Evolutionary conservation across 441 rosid genomes (phyloP), one percentile per base, ranked within the genome.

Genomic region (Adansonia gregorii): DNA sequence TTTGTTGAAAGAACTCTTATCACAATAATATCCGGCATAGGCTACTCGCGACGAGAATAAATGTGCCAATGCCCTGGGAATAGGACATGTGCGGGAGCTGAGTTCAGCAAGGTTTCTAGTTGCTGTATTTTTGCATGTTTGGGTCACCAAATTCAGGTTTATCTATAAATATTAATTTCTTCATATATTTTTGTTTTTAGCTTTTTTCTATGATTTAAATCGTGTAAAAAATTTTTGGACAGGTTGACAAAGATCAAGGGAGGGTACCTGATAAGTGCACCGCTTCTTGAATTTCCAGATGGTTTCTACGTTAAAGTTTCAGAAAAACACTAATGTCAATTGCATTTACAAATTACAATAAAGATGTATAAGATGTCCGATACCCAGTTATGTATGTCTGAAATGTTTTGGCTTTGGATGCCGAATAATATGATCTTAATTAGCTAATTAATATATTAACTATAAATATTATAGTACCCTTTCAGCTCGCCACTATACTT

Each of bases 31-130:
- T 0, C 35, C 35, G 35, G 35, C 35, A 31, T 31, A 31, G 35
- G 35, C 35, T 31, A 31, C 2, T 31, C 35, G 3, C 35, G 35
- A 31, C 1, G 35, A 31, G 35, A 31, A 31, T 31, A 31, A 31
- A 31, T 31, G 35, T 31, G 35, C 35, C 35, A 31, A 31, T 31
- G 35, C 35, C 35, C 35, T 31, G 82, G 82, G 9, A 43, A 35
- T 41, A 68, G 80, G 64, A 7, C 78, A 0, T 82, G 85, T 19
- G 39, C 68, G 1, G 82, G 85, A 64, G 72, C 83, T 22, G 83
- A 74, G 17, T 77, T 73, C 74, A 73, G 68, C 31, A 77, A 35
- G 70, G 51, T 56, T 56, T 39, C 7, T 79, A 10, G 39, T 79
- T 74, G 70, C 81, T 1, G 24, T 58, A 9, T 68, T 72, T 67